Conservation (phyloP, 352 stramenopile genomes). For the Phytopythium delawarense region DNA sequence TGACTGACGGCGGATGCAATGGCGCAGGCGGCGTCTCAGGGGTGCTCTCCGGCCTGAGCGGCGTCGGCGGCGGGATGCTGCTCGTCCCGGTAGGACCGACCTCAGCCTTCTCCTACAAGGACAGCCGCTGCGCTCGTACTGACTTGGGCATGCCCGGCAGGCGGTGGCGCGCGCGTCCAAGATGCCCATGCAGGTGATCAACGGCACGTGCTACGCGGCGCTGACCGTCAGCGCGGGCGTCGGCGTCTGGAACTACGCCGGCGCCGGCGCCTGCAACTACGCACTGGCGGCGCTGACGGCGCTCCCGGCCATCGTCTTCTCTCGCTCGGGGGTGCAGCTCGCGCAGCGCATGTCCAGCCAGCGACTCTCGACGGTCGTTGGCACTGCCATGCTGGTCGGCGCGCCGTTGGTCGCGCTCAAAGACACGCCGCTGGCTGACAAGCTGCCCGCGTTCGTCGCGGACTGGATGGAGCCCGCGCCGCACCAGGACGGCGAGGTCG, state of each 20-base stretch:
- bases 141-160: background rate
- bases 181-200: slow-evolving; percentile 25
- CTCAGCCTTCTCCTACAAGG: no score
- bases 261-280: slow-evolving; percentile 18
- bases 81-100: slow-evolving; percentile 14
- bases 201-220: slow-evolving; percentile 21
- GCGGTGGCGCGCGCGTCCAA: slow-evolving; percentile 17
- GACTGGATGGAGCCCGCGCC: slow-evolving; percentile 3
- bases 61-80: slow-evolving; percentile 23
- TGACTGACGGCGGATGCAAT: background rate
- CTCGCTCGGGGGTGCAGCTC: slow-evolving; percentile 16
- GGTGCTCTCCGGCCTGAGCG: slow-evolving; percentile 17
- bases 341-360: slow-evolving; percentile 20
- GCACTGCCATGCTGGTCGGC: slow-evolving; percentile 20
- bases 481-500: background rate
- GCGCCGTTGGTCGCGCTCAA: slow-evolving; percentile 24
- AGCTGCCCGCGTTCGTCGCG: slow-evolving; percentile 3
- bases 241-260: slow-evolving; percentile 21
- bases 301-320: slow-evolving; percentile 17
- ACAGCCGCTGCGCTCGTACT: background rate
- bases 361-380: slow-evolving; percentile 16
- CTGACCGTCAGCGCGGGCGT: slow-evolving; percentile 20
- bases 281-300: slow-evolving; percentile 18
- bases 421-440: slow-evolving; percentile 6
- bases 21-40: slow-evolving; percentile 15